Evolutionary conservation across 2,329 filamentous ascomycete species (phyloP).

Genomic region (Monilinia fructicola): DNA sequence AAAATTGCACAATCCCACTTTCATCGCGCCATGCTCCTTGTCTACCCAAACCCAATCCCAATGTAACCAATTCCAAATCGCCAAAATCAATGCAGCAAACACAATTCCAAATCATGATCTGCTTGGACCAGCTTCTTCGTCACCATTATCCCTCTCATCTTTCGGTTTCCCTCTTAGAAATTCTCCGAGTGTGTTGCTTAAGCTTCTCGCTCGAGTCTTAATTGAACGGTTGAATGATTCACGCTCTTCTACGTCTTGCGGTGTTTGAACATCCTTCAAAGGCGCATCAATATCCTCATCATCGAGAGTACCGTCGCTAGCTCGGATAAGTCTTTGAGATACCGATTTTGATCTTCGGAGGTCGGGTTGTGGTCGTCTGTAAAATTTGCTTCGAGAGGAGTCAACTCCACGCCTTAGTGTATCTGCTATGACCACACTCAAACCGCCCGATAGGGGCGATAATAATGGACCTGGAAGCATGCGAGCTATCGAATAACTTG

Average conservation of each 20-base stretch:
- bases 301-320: conserved; percentile 27
- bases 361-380: conserved; percentile 37
- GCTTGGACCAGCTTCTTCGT: conserved; percentile 38
- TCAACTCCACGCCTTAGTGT: conserved; percentile 58
- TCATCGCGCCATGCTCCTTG: conserved; percentile 13
- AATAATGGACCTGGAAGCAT: conserved; percentile 60
- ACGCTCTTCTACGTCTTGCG: conserved; percentile 29
- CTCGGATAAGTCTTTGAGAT: conserved; percentile 31
- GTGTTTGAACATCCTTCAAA: conserved; percentile 15
- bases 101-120: conserved; percentile 27
- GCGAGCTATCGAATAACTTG: conserved; percentile 49
- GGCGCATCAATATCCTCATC: conserved; percentile 28
- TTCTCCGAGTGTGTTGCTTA: conserved; percentile 39
- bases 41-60: conserved; percentile 19
- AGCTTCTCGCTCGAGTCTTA: conserved; percentile 35
- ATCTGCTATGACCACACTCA: conserved; percentile 65
- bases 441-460: conserved; percentile 57
- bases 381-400: conserved; percentile 40
- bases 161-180: conserved; percentile 33
- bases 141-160: conserved; percentile 26
- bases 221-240: conserved; percentile 28
- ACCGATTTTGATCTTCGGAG: conserved; percentile 37
- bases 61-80: conserved; percentile 12
- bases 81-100: conserved; percentile 9
- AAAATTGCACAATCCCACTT: conserved; percentile 2